phyloP scores from a whole-genome alignment of 2,329 filamentous ascomycete genomes.

The Coniochaeta sp. region DNA sequence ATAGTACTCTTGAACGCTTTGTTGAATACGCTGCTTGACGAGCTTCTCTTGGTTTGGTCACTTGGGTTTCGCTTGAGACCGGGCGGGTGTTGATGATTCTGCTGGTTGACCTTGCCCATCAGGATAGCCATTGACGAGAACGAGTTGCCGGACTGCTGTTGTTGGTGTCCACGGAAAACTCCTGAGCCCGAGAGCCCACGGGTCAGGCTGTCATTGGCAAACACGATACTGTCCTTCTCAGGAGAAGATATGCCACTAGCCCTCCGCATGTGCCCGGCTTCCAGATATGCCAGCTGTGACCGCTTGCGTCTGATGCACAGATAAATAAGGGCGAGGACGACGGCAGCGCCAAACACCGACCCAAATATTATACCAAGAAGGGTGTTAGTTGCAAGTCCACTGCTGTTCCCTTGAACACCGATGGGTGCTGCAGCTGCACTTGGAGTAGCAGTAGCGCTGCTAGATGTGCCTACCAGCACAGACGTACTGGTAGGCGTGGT shows the following conservation, averaged over 20 bases:
- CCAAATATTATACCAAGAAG: constrained; percentile 79
- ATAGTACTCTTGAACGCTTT: constrained; percentile 57
- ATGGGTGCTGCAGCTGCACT: constrained; percentile 18
- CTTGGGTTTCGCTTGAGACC: constrained; percentile 29
- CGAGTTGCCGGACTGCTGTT: constrained; percentile 46
- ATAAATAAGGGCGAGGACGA: constrained; percentile 64
- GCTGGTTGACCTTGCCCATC: constrained; percentile 51
- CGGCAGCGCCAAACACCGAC: constrained; percentile 65
- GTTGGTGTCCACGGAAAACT: constrained; percentile 43
- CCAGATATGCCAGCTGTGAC: constrained; percentile 44
- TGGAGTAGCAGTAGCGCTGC: constrained; percentile 15
- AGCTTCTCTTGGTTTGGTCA: constrained; percentile 44
- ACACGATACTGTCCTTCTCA: constrained; percentile 50
- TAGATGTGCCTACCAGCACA: constrained; percentile 21
- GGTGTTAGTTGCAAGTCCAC: constrained; percentile 31
- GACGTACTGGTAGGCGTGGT: constrained; percentile 5
- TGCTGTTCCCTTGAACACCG: constrained; percentile 11
- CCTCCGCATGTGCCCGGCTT: constrained; percentile 35
- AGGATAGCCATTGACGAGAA: constrained; percentile 58
- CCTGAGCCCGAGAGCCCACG: constrained; percentile 22
- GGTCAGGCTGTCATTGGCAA: constrained; percentile 33
- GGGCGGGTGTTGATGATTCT: constrained; percentile 29
- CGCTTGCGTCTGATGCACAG: constrained; percentile 56
- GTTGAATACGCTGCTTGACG: constrained; percentile 48
- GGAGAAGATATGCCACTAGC: constrained; percentile 37